Evolutionary conservation across 305 asterid genomes (phyloP).

Genomic region (Fraxinus ornus): DNA sequence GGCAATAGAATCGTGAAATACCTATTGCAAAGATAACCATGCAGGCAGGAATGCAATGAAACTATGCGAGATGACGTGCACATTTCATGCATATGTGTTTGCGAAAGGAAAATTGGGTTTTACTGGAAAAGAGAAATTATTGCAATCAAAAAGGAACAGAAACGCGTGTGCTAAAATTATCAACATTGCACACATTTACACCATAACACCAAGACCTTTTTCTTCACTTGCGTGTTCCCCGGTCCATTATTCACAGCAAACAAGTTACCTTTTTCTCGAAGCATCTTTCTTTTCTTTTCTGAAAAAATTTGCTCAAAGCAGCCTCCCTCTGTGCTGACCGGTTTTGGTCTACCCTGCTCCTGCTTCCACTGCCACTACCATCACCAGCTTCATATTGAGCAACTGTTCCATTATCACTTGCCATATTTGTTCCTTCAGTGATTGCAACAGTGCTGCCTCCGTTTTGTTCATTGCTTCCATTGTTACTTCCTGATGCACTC

Average conservation of each 20-base stretch:
- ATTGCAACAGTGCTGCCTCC: conserved; percentile 34
- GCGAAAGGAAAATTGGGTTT: background rate
- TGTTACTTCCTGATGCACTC: conserved; percentile 6
- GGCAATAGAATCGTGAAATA: background rate
- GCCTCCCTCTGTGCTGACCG: conserved; percentile 43
- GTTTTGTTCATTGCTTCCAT: conserved; percentile 2
- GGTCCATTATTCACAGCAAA: background rate
- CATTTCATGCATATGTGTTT: background rate
- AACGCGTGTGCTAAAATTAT: background rate
- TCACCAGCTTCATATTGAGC: conserved; percentile 31
- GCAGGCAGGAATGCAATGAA: background rate
- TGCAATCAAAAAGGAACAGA: background rate
- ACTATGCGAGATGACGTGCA: background rate
- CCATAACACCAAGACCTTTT: background rate
- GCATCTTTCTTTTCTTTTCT: conserved; percentile 54
- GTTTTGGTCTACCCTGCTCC: conserved; percentile 35
- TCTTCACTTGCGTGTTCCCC: background rate
- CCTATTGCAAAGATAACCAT: background rate
- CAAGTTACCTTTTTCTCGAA: conserved; percentile 48
- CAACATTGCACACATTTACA: background rate
- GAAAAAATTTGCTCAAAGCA: conserved; percentile 47
- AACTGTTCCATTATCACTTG: conserved; percentile 32
- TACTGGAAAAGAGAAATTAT: background rate
- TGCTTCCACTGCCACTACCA: conserved; percentile 33
- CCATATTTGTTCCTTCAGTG: conserved; percentile 39